Evolutionary conservation across 257 asterid species (phyloP).

Genomic region (Solanum ossicruentum): DNA sequence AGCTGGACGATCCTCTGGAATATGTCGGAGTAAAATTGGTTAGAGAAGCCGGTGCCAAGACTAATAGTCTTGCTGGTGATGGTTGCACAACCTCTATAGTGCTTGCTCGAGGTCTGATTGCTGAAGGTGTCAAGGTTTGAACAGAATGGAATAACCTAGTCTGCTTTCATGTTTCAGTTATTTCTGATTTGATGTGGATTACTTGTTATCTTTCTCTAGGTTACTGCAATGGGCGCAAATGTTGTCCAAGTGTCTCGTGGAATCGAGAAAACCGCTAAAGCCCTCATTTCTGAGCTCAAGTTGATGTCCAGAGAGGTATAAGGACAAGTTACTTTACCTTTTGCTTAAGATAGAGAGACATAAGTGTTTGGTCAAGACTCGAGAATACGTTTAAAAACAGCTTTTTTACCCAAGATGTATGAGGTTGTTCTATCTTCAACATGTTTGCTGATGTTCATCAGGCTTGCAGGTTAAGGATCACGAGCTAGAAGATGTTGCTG

Average conservation of each 20-base stretch:
- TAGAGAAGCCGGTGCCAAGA: conserved; percentile 82
- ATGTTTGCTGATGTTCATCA: not conserved
- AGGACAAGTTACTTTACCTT: not conserved
- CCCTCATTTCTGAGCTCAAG: conserved; percentile 61
- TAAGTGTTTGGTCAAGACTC: not conserved
- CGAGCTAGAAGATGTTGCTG: conserved; percentile 70
- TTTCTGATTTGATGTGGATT: not conserved
- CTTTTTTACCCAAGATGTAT: not conserved
- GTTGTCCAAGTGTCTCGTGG: conserved; percentile 82
- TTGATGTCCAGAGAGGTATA: conserved; percentile 68
- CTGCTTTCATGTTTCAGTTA: not conserved
- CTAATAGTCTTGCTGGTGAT: conserved; percentile 84
- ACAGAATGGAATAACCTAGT: not conserved
- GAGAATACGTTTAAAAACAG: not conserved
- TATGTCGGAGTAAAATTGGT: conserved; percentile 79
- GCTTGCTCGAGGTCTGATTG: conserved; percentile 72
- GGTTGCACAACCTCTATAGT: conserved; percentile 78
- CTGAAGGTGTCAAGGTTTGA: conserved; percentile 71
- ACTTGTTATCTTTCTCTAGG: conserved; percentile 21
- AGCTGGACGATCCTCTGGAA: conserved; percentile 83
- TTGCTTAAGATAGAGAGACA: not conserved
- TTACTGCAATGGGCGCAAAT: conserved; percentile 61
- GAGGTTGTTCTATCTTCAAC: not conserved
- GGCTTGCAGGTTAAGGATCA: conserved; percentile 63
- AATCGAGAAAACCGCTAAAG: conserved; percentile 58